Conservation (phyloP, 2,329 filamentous ascomycete genomes). For the Fusarium falciforme region DNA sequence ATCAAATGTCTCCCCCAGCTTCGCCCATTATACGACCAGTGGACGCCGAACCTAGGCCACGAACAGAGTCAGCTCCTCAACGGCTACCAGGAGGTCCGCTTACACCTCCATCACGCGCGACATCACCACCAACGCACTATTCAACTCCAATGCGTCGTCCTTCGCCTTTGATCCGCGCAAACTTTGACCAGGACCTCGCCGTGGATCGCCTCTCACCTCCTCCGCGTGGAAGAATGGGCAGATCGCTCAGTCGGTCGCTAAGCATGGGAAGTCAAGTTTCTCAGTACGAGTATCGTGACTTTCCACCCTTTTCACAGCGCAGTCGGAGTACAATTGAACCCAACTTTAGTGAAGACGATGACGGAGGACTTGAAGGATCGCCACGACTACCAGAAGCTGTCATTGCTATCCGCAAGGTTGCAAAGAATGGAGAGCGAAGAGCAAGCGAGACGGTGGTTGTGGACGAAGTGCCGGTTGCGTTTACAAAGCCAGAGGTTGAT, state of each 20-base stretch:
- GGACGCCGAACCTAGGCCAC: conserved; percentile 30
- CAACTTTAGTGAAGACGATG: conserved; percentile 39
- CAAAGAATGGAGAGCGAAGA: conserved; percentile 31
- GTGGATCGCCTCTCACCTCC: conserved; percentile 53
- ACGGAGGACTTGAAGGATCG: conserved; percentile 43
- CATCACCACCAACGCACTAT: conserved; percentile 45
- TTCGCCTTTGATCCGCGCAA: conserved; percentile 50
- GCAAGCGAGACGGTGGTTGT: conserved; percentile 44
- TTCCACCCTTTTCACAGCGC: conserved; percentile 51
- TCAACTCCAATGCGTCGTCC: conserved; percentile 47
- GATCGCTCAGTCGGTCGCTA: conserved; percentile 50
- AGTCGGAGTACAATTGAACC: conserved; percentile 47
- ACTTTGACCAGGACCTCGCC: conserved; percentile 53
- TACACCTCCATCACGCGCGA: conserved; percentile 42
- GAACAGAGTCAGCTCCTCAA: conserved; percentile 46
- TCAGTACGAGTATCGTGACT: conserved; percentile 49
- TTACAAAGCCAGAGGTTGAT: conserved; percentile 48
- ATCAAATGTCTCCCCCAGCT: conserved; percentile 36
- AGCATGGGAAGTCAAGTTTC: conserved; percentile 49
- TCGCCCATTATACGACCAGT: conserved; percentile 49
- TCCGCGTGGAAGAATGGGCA: conserved; percentile 43
- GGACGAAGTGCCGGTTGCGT: conserved; percentile 45
- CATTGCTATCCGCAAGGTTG: conserved; percentile 44
- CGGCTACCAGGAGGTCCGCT: conserved; percentile 16
- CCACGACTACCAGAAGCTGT: conserved; percentile 50